A percentile compares a stretch with the other conserved stretches of the same genome.
These are phyloP conservation scores for Fonsecaea erecta DNA, from an alignment of 2,329 filamentous ascomycete species.

Conservation along the genomic window DNA sequence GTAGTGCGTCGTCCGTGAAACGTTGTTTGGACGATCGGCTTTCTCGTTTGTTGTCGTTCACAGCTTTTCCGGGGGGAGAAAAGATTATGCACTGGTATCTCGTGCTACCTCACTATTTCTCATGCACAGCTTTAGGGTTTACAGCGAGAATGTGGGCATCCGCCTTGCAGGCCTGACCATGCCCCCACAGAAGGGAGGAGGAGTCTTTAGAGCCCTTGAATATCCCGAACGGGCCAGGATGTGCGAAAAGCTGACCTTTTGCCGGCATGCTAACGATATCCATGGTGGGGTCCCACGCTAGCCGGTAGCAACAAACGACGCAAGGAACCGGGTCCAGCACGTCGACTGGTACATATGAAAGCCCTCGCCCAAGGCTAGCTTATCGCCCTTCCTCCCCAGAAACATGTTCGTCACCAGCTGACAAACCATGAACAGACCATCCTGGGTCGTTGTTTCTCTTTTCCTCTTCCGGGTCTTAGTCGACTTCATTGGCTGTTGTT, in stretches of 20 bases:
- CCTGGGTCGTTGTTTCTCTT: neutral
- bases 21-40: neutral
- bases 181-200: neutral
- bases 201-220: neutral
- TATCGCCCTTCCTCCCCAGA: neutral
- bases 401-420: neutral
- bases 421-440: neutral
- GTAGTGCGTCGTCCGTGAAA: neutral
- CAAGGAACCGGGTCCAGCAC: neutral
- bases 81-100: neutral
- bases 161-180: neutral
- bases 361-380: neutral
- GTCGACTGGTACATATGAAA: neutral
- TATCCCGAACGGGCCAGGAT: neutral
- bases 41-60: neutral
- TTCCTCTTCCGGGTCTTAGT: neutral
- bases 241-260: neutral
- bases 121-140: neutral
- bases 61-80: neutral
- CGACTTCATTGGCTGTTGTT: neutral
- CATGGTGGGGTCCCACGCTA: neutral
- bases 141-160: neutral
- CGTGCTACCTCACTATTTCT: neutral
- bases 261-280: neutral
- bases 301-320: neutral